A percentile compares a stretch with the other conserved stretches of the same genome.
Conservation (phyloP, 1,284 basidiomycete genomes). For the Ceratobasidium theobromae region DNA sequence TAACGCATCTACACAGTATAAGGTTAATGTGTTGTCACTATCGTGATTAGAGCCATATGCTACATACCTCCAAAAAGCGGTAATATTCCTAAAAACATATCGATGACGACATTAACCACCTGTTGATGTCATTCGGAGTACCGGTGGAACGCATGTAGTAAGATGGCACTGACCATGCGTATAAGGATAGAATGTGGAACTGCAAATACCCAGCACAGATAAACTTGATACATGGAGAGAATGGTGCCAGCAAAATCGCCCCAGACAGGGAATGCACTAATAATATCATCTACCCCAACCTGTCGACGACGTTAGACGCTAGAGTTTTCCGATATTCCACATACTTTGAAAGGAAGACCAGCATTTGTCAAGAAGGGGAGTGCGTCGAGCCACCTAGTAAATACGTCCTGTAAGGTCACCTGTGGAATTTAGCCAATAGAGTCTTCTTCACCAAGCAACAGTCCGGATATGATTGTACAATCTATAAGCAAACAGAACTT, state of each 20-base stretch:
- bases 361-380: constrained; percentile 35
- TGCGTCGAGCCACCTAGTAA: constrained; percentile 36
- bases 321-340: neutral
- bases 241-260: constrained; percentile 41
- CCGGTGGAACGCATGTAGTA: neutral
- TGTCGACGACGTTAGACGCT: neutral
- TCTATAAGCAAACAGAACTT: neutral
- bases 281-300: constrained; percentile 36
- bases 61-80: constrained; percentile 39
- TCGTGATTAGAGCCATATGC: neutral
- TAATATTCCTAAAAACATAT: constrained; percentile 40
- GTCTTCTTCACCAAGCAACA: constrained; percentile 36
- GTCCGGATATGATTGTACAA: constrained; percentile 42
- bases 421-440: neutral
- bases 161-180: constrained; percentile 37
- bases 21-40: too few species aligned
- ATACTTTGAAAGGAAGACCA: constrained; percentile 35
- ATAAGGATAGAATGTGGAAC: constrained; percentile 38
- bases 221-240: constrained; percentile 41
- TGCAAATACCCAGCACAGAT: constrained; percentile 40
- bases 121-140: neutral
- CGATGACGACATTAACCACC: constrained; percentile 39
- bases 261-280: constrained; percentile 39
- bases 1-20: constrained; percentile 37
- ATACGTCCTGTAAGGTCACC: neutral